Evolutionary conservation across 306 rosid species (phyloP), one percentile per base, ranked within the genome.

Genomic region (Quercus parvula): DNA sequence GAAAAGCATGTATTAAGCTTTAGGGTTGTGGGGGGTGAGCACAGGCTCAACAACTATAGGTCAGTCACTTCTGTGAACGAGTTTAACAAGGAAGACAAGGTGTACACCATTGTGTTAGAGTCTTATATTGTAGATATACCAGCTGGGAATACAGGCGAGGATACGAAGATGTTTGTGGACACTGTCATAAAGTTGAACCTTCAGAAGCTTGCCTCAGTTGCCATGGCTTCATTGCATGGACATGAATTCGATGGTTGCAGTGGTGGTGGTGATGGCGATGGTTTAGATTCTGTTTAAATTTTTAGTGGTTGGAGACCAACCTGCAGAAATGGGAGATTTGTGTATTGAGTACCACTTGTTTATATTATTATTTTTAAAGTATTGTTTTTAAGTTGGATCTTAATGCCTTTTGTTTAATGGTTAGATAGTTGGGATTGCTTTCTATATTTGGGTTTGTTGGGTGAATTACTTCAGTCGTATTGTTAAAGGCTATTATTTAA

Each of bases 91-190:
- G 84, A 86, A 0, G 88, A 83, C 4, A 85, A 84, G 83, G 89
- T 77, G 11, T 91, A 90, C 56, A 89, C 97, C 0, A 49, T 95
- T 19, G 96, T 95, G 0, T 84, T 95, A 81, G 99, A 95, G 76
- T 95, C 99, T 4, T 95, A 91, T 38, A 33, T 89, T 18, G 99
- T 95, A 12, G 90, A 95, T 33, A 90, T 95, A 70, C 99, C 99
- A 0, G 88, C 89, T 44, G 99, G 99, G 17, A 95, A 95, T 58
- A 90, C 98, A 1, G 91, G 82, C 3, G 97, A 88, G 44, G 99
- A 95, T 41, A 95, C 99, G 0, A 91, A 91, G 91, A 92, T 93
- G 97, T 95, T 93, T 15, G 91, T 49, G 1, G 99, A 95, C 67
- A 95, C 97, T 2, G 99, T 93, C 1, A 88, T 95, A 1, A 95